Percentiles rank a stretch among this genome's conserved stretches.
phyloP scores from a whole-genome alignment of 176 grass and related monocot genomes.

The Elaeis guineensis region DNA sequence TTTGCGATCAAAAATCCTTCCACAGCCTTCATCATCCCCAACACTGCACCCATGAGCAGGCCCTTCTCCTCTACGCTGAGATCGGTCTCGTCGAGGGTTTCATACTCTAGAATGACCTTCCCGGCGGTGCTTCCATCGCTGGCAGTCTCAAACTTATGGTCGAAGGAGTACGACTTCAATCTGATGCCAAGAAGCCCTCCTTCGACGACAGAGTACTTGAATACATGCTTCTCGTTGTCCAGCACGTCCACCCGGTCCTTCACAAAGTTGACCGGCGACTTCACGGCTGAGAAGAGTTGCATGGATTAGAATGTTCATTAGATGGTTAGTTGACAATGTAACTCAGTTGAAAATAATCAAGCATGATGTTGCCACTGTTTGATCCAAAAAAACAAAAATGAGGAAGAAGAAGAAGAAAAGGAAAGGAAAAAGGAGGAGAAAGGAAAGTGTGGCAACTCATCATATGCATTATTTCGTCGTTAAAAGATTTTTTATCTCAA shows the following conservation, averaged over 20 bases:
- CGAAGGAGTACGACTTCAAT: constrained; percentile 6
- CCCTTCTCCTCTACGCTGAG: constrained; percentile 3
- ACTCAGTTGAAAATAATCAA: no score
- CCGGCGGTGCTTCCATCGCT: background rate
- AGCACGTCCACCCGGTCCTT: constrained; percentile 6
- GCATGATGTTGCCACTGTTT: no score
- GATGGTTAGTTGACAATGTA: no score
- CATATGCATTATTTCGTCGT: no score
- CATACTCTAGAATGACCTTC: background rate
- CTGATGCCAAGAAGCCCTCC: constrained; percentile 5
- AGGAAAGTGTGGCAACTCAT: no score
- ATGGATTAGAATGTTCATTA: background rate
- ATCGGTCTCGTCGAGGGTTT: constrained; percentile 1
- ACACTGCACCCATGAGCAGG: background rate
- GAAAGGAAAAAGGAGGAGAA: no score
- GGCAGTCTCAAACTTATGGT: background rate
- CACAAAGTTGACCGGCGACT: background rate
- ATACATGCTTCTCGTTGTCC: constrained; percentile 3
- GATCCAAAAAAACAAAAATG: no score
- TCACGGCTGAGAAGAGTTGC: background rate
- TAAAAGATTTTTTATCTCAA: no score
- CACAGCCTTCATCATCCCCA: constrained; percentile 1
- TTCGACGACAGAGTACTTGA: constrained; percentile 5
- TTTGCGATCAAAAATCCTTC: constrained; percentile 1
- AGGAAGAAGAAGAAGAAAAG: no score